Percentiles rank a stretch among this genome's conserved stretches.
Evolutionary conservation across 176 grass and related monocot genomes (phyloP).

Genomic region (Eremochloa ophiuroides): DNA sequence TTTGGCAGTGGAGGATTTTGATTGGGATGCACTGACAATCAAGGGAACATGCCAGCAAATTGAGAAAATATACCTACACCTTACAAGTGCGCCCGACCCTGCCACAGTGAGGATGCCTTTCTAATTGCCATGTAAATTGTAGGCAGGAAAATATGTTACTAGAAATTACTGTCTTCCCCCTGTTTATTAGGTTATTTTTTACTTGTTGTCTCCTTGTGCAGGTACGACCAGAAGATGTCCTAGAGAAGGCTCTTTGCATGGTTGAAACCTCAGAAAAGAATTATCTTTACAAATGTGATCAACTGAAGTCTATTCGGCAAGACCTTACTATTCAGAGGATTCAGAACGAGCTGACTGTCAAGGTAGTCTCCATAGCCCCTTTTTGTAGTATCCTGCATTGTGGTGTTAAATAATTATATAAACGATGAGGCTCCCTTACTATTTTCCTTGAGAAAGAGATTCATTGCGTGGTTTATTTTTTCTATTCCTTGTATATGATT

Average conservation of each 20-base stretch:
- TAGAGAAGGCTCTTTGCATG: conserved; percentile 90
- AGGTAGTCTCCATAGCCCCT: conserved; percentile 48
- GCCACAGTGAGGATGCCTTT: conserved; percentile 48
- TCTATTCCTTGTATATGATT: neutral
- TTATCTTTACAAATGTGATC: conserved; percentile 97
- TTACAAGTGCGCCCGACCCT: conserved; percentile 92
- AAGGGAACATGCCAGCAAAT: conserved; percentile 90
- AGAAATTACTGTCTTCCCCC: neutral
- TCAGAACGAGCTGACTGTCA: conserved; percentile 72
- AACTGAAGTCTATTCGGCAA: conserved; percentile 97
- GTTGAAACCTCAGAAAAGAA: conserved; percentile 79
- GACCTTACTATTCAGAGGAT: conserved; percentile 95
- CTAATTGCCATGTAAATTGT: conserved; percentile 29
- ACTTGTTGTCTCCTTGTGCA: conserved; percentile 33
- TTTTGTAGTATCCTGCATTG: neutral
- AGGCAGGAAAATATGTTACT: conserved; percentile 11
- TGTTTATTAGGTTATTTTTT: conserved; percentile 23
- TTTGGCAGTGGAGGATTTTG: conserved; percentile 77
- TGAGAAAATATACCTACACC: conserved; percentile 83
- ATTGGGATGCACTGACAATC: conserved; percentile 92
- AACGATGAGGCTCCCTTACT: neutral
- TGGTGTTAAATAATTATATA: neutral
- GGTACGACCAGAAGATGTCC: conserved; percentile 88
- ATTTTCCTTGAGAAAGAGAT: neutral
- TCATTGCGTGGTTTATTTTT: neutral